These are phyloP conservation scores for Colletotrichum tabaci DNA, from an alignment of 2,329 filamentous ascomycete genomes.

Conservation along the genomic window DNA sequence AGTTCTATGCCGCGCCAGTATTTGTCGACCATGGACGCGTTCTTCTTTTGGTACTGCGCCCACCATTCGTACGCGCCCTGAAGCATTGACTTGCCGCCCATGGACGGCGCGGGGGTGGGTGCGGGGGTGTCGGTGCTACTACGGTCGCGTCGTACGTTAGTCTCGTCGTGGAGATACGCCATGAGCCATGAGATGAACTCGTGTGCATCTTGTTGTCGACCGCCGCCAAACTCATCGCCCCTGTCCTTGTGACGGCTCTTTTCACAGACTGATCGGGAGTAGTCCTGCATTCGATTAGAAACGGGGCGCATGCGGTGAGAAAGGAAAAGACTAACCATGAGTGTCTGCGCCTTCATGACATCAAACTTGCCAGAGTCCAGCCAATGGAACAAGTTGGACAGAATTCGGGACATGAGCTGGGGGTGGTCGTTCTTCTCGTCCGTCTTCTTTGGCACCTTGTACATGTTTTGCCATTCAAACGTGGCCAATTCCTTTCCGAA, in stretches of 20 bases:
- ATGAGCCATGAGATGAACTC: conserved; percentile 91
- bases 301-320: neutral
- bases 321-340: conserved; percentile 65
- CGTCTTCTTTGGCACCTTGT: conserved; percentile 78
- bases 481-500: conserved; percentile 77
- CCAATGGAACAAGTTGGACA: conserved; percentile 73
- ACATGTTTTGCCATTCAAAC: conserved; percentile 71
- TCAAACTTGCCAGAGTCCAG: conserved; percentile 66
- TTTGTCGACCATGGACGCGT: conserved; percentile 82
- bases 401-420: conserved; percentile 72
- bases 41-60: conserved; percentile 77
- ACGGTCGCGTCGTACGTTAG: conserved; percentile 71
- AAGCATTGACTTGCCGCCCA: conserved; percentile 52
- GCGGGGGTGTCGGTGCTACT: conserved; percentile 38
- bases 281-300: conserved; percentile 62
- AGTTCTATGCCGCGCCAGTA: conserved; percentile 86
- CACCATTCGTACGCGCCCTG: conserved; percentile 82
- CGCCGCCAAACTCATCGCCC: conserved; percentile 74
- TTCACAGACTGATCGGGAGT: conserved; percentile 54
- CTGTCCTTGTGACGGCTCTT: conserved; percentile 49
- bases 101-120: conserved; percentile 51
- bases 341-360: conserved; percentile 67
- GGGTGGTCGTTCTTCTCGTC: conserved; percentile 68
- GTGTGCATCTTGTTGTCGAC: conserved; percentile 89
- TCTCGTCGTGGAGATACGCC: conserved; percentile 87